Evolutionary conservation across 2,329 filamentous ascomycete species (phyloP), one percentile per base, ranked within the genome.

Genomic region (Penicillium brevicompactum): DNA sequence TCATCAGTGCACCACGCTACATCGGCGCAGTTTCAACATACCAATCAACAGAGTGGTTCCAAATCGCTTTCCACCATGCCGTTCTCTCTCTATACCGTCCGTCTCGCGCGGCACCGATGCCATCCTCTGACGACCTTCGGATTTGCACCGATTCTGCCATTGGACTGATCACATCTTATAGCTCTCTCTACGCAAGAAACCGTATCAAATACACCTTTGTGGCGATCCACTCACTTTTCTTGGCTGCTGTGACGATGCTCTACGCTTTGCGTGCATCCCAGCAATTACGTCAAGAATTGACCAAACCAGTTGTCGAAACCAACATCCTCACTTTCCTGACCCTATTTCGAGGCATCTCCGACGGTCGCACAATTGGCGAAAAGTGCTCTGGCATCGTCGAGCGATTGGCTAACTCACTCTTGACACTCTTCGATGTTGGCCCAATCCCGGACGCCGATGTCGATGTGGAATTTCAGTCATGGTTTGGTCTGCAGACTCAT

Each of bases 171-270:
- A 37, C 13, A 14, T 37, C 34, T n/a, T 37, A 37, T 7, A 59
- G 54, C 44, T 47, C 64, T 4, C 43, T 70, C 1, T 65, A 68
- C 32, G 67, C 67, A 21, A 60, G 64, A 11, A 69, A 69, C 46
- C 57, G 59, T 9, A 63, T 69, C 21, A 67, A 62, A 2, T 70
- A 69, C 44, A 66, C 66, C 0, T 69, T 69, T 42, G 60, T 68
- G 0, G 66, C 66, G 0, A 58, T 69, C 6, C 63, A 61, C 16
- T 62, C 64, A 3, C 58, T 70, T 0, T 68, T 70, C 53, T 66
- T 70, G 62, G 67, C 67, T 5, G 62, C 64, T 2, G 59, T 70
- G 18, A 65, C 67, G 2, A 69, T 68, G 61, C 57, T 70, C 2
- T 66, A 70, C 43, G 59, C 59, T 9, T 53, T 70, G 3, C 60